Evolutionary conservation across 345 rosid genomes (phyloP).

Genomic region (Salix udensis): DNA sequence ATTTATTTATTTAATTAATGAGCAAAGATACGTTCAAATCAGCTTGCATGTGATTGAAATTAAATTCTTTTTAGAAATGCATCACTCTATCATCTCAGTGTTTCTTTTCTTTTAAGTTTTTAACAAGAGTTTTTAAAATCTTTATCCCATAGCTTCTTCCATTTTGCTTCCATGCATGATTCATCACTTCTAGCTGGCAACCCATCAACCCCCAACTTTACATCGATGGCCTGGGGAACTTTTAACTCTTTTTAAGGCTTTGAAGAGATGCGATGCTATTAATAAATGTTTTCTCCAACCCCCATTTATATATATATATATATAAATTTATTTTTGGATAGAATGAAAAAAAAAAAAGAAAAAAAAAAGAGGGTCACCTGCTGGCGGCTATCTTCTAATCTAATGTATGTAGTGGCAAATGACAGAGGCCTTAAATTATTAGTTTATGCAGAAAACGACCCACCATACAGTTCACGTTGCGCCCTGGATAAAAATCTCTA

Average conservation of each 20-base stretch:
- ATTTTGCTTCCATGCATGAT: not conserved
- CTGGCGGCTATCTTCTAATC: not conserved
- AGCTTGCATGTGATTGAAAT: too few relatives aligned
- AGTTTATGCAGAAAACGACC: not conserved
- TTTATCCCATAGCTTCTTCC: not conserved
- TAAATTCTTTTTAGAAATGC: too few relatives aligned
- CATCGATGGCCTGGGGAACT: too few relatives aligned
- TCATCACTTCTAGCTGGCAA: not conserved
- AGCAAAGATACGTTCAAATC: too few relatives aligned
- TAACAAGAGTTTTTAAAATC: not conserved
- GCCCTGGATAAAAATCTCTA: not conserved
- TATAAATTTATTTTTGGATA: not conserved
- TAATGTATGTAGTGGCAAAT: not conserved
- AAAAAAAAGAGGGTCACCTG: not conserved
- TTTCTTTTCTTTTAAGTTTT: too few relatives aligned
- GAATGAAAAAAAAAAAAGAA: not conserved
- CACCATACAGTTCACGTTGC: not conserved
- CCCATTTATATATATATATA: not conserved
- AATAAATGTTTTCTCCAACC: not conserved
- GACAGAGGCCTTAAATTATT: not conserved
- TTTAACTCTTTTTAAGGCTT: not conserved
- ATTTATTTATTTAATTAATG: too few relatives aligned
- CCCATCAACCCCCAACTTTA: not conserved
- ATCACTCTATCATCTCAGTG: too few relatives aligned
- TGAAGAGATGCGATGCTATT: not conserved